These are phyloP conservation scores for Nephelium lappaceum DNA, from an alignment of 345 rosid species.

Conservation along the genomic window DNA sequence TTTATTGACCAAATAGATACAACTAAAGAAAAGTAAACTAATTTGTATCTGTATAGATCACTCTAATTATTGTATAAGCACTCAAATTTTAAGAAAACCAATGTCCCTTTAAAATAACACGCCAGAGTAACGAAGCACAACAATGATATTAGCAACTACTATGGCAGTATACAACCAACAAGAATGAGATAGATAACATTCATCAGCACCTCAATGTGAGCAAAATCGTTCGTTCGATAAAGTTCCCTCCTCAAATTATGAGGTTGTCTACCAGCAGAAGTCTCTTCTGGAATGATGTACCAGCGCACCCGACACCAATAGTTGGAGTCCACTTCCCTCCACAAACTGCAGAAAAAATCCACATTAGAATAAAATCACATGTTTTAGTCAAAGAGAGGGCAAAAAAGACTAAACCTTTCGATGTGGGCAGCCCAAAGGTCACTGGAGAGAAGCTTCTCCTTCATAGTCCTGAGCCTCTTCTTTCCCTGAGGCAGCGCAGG, in stretches of 20 bases:
- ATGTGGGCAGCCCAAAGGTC: constrained; percentile 85
- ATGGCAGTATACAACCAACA: not conserved
- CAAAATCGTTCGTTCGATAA: constrained; percentile 76
- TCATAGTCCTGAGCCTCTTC: constrained; percentile 62
- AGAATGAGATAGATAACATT: not conserved
- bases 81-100: not conserved
- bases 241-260: constrained; percentile 87
- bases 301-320: constrained; percentile 78
- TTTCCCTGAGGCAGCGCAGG: constrained; percentile 70
- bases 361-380: not conserved
- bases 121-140: not conserved
- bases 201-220: constrained; percentile 68
- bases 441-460: constrained; percentile 89
- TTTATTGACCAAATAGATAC: not conserved
- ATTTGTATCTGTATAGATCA: not conserved
- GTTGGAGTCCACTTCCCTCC: constrained; percentile 73
- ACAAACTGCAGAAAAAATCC: constrained; percentile 44
- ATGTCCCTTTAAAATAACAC: not conserved
- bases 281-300: constrained; percentile 94
- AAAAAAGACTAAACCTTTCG: constrained; percentile 52
- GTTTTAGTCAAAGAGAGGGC: not conserved
- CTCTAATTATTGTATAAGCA: not conserved
- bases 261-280: constrained; percentile 75
- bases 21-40: not conserved
- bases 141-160: not conserved